Conservation (phyloP, 192 early-diverging fungal genomes). For the Mortierella alpina region DNA sequence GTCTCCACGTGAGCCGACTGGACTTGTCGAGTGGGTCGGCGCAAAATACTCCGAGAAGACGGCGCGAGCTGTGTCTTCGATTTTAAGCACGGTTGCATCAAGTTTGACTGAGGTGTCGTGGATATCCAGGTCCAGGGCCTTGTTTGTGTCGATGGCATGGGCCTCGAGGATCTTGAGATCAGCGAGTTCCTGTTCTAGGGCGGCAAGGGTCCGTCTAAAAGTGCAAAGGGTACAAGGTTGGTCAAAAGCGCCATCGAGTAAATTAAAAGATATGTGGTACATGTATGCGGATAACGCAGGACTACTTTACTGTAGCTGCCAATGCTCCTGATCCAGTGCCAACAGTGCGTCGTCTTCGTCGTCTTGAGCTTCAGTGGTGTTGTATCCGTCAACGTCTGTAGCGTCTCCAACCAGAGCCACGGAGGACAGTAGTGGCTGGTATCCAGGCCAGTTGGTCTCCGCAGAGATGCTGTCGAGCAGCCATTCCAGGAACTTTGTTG, state of each 20-base stretch:
- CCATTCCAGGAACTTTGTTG: slow-evolving; percentile 28
- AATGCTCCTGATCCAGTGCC: slow-evolving; percentile 23
- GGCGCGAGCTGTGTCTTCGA: slow-evolving; percentile 11
- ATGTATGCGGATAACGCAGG: background rate
- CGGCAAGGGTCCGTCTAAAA: slow-evolving; percentile 24
- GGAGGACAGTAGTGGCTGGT: background rate
- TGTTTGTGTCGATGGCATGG: slow-evolving; percentile 4
- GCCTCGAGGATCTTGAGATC: slow-evolving; percentile 32
- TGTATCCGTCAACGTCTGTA: background rate
- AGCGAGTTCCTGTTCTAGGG: slow-evolving; percentile 30
- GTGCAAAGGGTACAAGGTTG: background rate
- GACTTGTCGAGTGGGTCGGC: background rate
- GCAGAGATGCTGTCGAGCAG: slow-evolving; percentile 34
- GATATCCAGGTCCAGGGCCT: slow-evolving; percentile 30
- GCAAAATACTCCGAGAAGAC: slow-evolving; percentile 9
- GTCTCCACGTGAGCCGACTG: background rate
- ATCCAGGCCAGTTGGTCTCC: slow-evolving; percentile 41
- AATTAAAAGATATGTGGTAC: background rate
- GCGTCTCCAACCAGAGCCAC: background rate
- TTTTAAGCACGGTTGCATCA: slow-evolving; percentile 26
- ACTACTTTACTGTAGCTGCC: slow-evolving; percentile 31
- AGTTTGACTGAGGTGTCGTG: slow-evolving; percentile 30
- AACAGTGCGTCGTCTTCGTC: background rate
- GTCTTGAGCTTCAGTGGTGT: background rate
- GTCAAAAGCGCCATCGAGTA: background rate